phyloP scores from a whole-genome alignment of 805 yeast species.

The Vanderwaltozyma polyspora region DNA sequence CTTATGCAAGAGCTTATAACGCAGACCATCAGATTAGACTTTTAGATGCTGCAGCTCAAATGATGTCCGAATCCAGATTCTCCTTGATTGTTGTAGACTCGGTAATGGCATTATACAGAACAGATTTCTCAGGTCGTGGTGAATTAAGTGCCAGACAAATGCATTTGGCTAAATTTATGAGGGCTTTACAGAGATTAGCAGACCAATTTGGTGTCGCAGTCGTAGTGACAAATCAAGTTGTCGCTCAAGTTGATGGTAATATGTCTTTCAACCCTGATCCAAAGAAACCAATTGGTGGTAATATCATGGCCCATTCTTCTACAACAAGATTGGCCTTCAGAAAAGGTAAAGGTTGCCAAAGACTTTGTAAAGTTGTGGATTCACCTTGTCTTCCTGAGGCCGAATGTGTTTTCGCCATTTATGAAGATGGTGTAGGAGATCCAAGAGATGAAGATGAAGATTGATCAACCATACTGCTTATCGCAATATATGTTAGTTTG shows the following conservation, averaged over 20 bases:
- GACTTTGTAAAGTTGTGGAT: conserved; percentile 90
- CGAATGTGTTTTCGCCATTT: conserved; percentile 89
- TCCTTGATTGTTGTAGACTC: conserved; percentile 90
- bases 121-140: conserved; percentile 92
- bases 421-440: conserved; percentile 94
- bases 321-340: conserved; percentile 85
- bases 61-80: conserved; percentile 93
- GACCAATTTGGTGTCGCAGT: conserved; percentile 98
- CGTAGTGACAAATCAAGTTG: conserved; percentile 91
- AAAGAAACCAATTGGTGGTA: conserved; percentile 97
- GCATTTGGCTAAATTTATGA: conserved; percentile 87
- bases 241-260: conserved; percentile 91
- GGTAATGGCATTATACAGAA: conserved; percentile 90
- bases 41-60: conserved; percentile 78
- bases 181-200: conserved; percentile 83
- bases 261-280: conserved; percentile 85
- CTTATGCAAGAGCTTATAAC: conserved; percentile 93
- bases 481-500: not conserved
- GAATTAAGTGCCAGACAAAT: conserved; percentile 90
- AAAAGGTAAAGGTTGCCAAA: conserved; percentile 84
- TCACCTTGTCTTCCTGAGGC: conserved; percentile 95
- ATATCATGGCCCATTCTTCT: conserved; percentile 92
- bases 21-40: conserved; percentile 91
- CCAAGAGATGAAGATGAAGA: conserved; percentile 67
- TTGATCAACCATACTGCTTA: not conserved